Percentiles rank a stretch among this genome's conserved stretches.
Evolutionary conservation across 2,329 filamentous ascomycete species (phyloP).

Genomic region (Fonsecaea pedrosoi): DNA sequence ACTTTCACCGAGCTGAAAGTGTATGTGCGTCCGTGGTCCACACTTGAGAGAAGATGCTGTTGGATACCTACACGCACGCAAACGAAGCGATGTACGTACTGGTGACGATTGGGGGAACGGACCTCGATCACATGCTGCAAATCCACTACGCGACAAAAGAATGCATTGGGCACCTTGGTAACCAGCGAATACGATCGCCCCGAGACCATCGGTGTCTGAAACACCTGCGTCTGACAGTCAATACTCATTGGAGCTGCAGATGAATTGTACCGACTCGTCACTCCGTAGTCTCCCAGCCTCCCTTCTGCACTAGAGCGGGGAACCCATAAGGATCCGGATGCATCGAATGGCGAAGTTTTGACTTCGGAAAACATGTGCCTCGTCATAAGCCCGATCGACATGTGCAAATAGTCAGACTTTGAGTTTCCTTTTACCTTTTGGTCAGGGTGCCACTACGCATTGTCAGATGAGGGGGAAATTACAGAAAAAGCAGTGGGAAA

Average conservation of each 20-base stretch:
- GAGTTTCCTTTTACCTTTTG: neutral
- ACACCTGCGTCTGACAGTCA: neutral
- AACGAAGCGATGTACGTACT: neutral
- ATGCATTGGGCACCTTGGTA: neutral
- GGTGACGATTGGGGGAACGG: too few species aligned
- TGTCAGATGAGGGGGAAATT: neutral
- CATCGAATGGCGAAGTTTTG: neutral
- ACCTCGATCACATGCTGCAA: neutral
- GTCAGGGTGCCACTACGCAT: neutral
- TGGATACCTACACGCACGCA: neutral
- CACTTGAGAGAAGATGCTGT: neutral
- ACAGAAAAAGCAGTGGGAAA: neutral
- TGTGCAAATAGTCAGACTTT: constrained; percentile 10
- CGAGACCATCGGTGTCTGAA: neutral
- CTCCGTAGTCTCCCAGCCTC: neutral
- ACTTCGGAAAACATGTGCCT: neutral
- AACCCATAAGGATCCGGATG: neutral
- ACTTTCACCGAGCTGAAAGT: neutral
- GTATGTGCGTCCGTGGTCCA: neutral
- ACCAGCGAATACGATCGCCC: constrained; percentile 1
- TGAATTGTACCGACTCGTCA: neutral
- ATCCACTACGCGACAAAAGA: neutral
- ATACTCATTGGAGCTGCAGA: neutral
- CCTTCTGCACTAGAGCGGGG: neutral
- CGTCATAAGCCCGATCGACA: neutral